Conservation (phyloP, 306 rosid species). For the Prosopis cineraria region DNA sequence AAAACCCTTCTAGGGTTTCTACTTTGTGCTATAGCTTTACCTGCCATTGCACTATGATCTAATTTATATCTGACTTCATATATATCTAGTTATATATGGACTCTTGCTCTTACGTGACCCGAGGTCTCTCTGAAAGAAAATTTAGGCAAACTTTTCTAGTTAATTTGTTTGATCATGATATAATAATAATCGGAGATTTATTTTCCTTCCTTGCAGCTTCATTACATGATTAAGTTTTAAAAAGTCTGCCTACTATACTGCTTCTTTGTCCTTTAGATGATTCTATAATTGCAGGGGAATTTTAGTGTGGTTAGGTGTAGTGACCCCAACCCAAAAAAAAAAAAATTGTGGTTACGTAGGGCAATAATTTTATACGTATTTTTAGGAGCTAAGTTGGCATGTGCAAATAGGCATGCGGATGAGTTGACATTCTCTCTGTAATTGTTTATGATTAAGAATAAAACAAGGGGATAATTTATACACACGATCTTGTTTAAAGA, state of each 20-base stretch:
- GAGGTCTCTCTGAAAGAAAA: not conserved
- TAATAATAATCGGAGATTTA: not conserved
- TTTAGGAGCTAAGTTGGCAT: slow-evolving; percentile 48
- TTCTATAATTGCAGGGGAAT: slow-evolving; percentile 25
- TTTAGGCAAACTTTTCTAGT: not conserved
- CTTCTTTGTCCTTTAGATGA: not conserved
- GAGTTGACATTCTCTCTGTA: slow-evolving; percentile 61
- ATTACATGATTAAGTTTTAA: not conserved
- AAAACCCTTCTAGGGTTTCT: slow-evolving; percentile 56
- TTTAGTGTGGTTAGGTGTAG: no score
- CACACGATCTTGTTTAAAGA: slow-evolving; percentile 32
- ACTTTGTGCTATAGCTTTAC: no score
- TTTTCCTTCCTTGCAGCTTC: not conserved
- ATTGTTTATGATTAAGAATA: slow-evolving; percentile 60
- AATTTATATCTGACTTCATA: slow-evolving; percentile 27
- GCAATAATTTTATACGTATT: slow-evolving; percentile 28
- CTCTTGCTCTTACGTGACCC: slow-evolving; percentile 35
- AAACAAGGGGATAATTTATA: slow-evolving; percentile 37
- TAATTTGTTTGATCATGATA: no score
- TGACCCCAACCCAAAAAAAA: not conserved
- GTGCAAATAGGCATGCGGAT: slow-evolving; percentile 54
- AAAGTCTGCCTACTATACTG: not conserved
- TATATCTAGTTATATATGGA: slow-evolving; percentile 34
- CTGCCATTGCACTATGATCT: slow-evolving; percentile 5
- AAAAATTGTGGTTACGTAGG: slow-evolving; percentile 38